Conservation (phyloP, 306 rosid species). For the Sechiopsis laciniata region DNA sequence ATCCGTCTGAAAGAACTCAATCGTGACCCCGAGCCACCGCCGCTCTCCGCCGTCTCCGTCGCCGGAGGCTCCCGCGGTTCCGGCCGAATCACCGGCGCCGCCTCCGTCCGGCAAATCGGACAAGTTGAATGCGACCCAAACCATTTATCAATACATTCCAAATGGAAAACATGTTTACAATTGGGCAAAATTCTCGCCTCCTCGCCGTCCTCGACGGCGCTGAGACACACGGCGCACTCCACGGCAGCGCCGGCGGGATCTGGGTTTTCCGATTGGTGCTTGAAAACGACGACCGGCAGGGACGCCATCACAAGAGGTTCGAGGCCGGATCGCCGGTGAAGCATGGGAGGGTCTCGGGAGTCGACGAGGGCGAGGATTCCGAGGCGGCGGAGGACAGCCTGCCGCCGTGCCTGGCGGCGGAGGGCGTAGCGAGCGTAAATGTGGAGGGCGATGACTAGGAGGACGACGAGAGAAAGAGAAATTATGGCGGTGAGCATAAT, state of each 20-base stretch:
- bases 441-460: slow-evolving; percentile 61
- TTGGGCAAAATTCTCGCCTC: slow-evolving; percentile 36
- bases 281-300: slow-evolving; percentile 38
- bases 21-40: slow-evolving; percentile 24
- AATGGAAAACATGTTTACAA: slow-evolving; percentile 48
- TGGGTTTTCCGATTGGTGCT: slow-evolving; percentile 21
- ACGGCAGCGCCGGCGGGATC: slow-evolving; percentile 5
- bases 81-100: slow-evolving; percentile 20
- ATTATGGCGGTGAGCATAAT: slow-evolving; percentile 53
- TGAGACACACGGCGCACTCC: slow-evolving; percentile 52
- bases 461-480: slow-evolving; percentile 46
- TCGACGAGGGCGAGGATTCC: slow-evolving; percentile 34
- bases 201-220: slow-evolving; percentile 32
- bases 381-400: slow-evolving; percentile 36
- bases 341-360: slow-evolving; percentile 12
- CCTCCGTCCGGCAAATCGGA: slow-evolving; percentile 28
- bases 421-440: slow-evolving; percentile 60
- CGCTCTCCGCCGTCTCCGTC: slow-evolving; percentile 9
- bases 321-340: slow-evolving; percentile 30
- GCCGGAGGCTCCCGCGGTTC: slow-evolving; percentile 19
- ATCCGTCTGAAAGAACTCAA: slow-evolving; percentile 23
- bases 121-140: slow-evolving; percentile 41
- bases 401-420: slow-evolving; percentile 58
- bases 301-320: slow-evolving; percentile 36
- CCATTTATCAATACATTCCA: slow-evolving; percentile 52